phyloP scores from a whole-genome alignment of 257 asterid species.

The Avicennia marina region DNA sequence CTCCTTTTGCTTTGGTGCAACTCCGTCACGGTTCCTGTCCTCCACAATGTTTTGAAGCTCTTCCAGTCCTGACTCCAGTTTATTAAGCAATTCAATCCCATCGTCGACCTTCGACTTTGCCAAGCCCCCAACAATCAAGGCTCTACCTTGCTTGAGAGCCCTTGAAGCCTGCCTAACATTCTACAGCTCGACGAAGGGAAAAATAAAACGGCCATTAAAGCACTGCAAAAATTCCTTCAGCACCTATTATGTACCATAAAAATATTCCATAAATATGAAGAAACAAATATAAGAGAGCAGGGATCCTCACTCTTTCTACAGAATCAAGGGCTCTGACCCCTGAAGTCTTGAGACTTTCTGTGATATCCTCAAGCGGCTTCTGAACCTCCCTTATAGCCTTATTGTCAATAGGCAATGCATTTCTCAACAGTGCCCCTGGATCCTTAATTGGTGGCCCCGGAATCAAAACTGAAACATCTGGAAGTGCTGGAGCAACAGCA shows the following conservation, averaged over 20 bases:
- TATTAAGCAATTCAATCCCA: conserved; percentile 73
- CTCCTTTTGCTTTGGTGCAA: conserved; percentile 91
- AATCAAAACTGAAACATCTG: conserved; percentile 84
- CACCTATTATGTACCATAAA: background rate
- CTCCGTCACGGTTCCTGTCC: conserved; percentile 70
- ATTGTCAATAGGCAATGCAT: conserved; percentile 88
- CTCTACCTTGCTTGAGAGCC: conserved; percentile 70
- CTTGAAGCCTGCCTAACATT: conserved; percentile 84
- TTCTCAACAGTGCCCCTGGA: conserved; percentile 85
- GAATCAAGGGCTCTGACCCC: conserved; percentile 86
- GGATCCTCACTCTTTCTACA: conserved; percentile 72
- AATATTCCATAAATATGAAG: background rate
- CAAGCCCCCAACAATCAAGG: conserved; percentile 72
- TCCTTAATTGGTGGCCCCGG: conserved; percentile 98
- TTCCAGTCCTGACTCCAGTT: conserved; percentile 78
- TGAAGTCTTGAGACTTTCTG: conserved; percentile 83
- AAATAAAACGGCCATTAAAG: conserved; percentile 3
- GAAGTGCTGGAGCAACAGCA: conserved; percentile 51
- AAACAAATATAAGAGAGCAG: background rate
- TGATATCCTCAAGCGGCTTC: conserved; percentile 95
- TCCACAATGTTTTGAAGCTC: conserved; percentile 72
- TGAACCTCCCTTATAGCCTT: conserved; percentile 97
- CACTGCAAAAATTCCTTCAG: background rate
- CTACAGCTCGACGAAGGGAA: conserved; percentile 35
- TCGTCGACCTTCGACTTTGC: conserved; percentile 79